Base-by-base conservation (phyloP, 192 early-diverging fungal genomes). In the Phycomyces blakesleeanus region DNA sequence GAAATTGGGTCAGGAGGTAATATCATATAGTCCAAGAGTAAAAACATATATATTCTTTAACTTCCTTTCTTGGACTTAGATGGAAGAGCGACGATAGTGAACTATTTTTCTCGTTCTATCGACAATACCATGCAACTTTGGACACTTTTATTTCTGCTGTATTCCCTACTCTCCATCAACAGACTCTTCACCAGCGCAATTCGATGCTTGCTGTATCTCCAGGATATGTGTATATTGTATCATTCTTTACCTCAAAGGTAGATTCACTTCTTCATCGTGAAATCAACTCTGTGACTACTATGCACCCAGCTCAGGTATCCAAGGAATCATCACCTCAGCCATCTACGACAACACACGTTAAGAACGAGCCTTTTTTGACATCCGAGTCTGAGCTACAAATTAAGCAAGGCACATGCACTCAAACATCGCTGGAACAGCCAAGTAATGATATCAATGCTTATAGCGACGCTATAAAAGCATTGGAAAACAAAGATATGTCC, bases 61-160 rank as follows among this genome's bases (percentile, higher is more conserved):
- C 9, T 11, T 42, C 14, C 8, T 24, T 25, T n/a, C 1, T 52
- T 20, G 25, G 6, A 20, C 16, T 6, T 34, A 69, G 69, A 54
- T 80, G 78, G 78, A 76, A 75, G 50, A 77, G 76, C 57, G 78
- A 80, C 12, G 78, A 80, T 37, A 77, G 76, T 39, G 79, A 81
- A 52, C 56, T 81, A 16, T 81, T 78, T 58, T 76, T 78, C 57
- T 68, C 76, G 27, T 81, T 81, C 59, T 81, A 76, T 47, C 63
- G 75, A 21, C 76, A 81, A 51, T 78, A 77, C 41, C 76, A 81
- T 39, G 52, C 70, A 12, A 71, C 69, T 14, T 61, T 81, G 12
- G 50, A 68, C 34, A 64, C 67, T 12, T 78, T 76, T 27, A 39
- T 81, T 18, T 42, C 55, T 1, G 47, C 44, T 10, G 59, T 71